A percentile compares a stretch with the other conserved stretches of the same genome.
Conservation (phyloP, 257 asterid genomes). For the Agastache rugosa region DNA sequence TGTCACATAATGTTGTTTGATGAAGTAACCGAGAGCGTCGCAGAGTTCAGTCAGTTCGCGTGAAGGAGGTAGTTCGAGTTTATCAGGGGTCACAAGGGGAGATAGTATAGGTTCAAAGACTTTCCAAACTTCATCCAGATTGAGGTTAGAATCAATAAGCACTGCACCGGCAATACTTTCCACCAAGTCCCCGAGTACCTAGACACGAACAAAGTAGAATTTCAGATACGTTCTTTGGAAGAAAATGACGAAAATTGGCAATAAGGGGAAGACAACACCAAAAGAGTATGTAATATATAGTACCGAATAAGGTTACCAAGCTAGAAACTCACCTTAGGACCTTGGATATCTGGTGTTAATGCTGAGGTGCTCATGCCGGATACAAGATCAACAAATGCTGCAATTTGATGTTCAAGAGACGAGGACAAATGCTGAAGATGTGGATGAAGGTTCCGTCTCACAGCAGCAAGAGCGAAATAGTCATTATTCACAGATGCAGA, state of each 20-base stretch:
- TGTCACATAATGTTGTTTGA: constrained; percentile 44
- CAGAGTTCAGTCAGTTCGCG: constrained; percentile 85
- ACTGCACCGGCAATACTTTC: constrained; percentile 94
- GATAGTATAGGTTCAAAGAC: constrained; percentile 74
- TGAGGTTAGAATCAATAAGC: constrained; percentile 79
- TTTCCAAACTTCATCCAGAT: constrained; percentile 79
- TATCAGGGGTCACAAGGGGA: constrained; percentile 93
- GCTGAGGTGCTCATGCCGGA: constrained; percentile 48
- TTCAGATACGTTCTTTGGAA: not conserved
- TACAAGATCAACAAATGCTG: constrained; percentile 54
- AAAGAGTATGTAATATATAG: not conserved
- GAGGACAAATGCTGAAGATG: constrained; percentile 77
- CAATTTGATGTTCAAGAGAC: constrained; percentile 58
- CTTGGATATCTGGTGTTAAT: constrained; percentile 62
- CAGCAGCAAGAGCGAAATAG: constrained; percentile 85
- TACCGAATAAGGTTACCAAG: not conserved
- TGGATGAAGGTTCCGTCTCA: constrained; percentile 62
- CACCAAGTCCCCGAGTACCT: constrained; percentile 97
- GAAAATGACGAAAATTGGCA: too few relatives aligned
- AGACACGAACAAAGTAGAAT: not conserved
- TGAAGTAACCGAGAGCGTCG: constrained; percentile 81
- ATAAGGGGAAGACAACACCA: not conserved
- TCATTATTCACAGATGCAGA: constrained; percentile 90
- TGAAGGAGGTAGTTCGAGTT: constrained; percentile 81
- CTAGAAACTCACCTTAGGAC: constrained; percentile 69